These are phyloP conservation scores for Colletotrichum sp. DNA, from an alignment of 2,329 filamentous ascomycete species.

Conservation along the genomic window DNA sequence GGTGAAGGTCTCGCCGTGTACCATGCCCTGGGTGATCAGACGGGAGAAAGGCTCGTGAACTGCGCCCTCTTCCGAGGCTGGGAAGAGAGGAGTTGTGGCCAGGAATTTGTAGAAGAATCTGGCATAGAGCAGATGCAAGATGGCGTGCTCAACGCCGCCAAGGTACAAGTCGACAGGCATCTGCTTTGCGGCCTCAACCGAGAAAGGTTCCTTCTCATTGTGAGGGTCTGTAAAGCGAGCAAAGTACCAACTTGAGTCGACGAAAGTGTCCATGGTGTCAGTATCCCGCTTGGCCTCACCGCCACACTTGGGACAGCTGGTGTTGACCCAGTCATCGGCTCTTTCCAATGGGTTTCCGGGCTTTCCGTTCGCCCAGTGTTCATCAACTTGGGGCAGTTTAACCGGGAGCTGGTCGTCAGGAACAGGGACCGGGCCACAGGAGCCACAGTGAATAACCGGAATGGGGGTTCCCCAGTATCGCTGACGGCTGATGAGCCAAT, in stretches of 20 bases:
- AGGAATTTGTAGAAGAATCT: conserved; percentile 92
- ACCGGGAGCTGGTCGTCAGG: conserved; percentile 80
- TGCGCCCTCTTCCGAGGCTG: conserved; percentile 36
- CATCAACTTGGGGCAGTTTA: conserved; percentile 70
- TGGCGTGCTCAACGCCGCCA: conserved; percentile 89
- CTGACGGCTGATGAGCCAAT: conserved; percentile 93
- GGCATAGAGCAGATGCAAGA: conserved; percentile 86
- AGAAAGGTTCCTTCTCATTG: conserved; percentile 67
- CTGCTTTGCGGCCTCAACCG: conserved; percentile 58
- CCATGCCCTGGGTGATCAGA: conserved; percentile 92
- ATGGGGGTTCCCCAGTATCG: conserved; percentile 93
- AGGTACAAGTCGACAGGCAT: conserved; percentile 89
- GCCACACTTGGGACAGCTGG: conserved; percentile 75
- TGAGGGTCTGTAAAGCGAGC: conserved; percentile 78
- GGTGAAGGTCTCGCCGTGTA: conserved; percentile 83
- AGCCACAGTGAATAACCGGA: conserved; percentile 81
- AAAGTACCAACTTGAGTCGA: conserved; percentile 95
- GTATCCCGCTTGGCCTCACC: conserved; percentile 79
- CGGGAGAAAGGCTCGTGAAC: conserved; percentile 78
- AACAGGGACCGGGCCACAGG: conserved; percentile 81
- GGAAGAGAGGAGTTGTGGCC: conserved; percentile 58
- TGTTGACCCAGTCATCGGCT: conserved; percentile 76
- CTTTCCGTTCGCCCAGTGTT: conserved; percentile 71
- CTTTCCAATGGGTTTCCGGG: conserved; percentile 79
- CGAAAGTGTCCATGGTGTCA: conserved; percentile 96